A percentile compares a stretch with the other conserved stretches of the same genome.
These are phyloP conservation scores for Apiotrichum mycotoxinovorans DNA, from an alignment of 1,284 basidiomycete species.

Conservation along the genomic window DNA sequence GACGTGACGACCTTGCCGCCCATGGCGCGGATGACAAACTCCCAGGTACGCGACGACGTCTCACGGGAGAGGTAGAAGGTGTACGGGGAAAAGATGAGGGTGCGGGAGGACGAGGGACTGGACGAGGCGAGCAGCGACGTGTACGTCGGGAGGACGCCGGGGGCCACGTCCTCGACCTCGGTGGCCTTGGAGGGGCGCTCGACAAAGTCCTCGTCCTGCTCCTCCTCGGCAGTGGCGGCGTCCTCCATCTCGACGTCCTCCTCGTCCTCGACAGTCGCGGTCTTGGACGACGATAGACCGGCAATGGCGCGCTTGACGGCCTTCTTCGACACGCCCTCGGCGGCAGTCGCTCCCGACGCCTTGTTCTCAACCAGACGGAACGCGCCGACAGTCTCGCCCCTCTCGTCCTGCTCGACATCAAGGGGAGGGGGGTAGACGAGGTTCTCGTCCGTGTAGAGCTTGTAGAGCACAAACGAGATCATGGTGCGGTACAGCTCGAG, in stretches of 20 bases:
- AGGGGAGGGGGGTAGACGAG: constrained; percentile 92
- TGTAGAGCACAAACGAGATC: constrained; percentile 93
- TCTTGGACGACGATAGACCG: constrained; percentile 42
- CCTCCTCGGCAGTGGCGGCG: constrained; percentile 50
- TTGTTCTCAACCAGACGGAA: constrained; percentile 70
- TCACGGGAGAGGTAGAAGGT: constrained; percentile 95
- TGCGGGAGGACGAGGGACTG: constrained; percentile 54
- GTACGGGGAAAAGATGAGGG: constrained; percentile 74
- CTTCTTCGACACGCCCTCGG: constrained; percentile 41
- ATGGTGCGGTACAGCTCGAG: constrained; percentile 97
- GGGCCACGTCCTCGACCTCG: constrained; percentile 51
- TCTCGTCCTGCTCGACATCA: constrained; percentile 78
- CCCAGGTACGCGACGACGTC: constrained; percentile 86
- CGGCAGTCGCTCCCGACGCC: constrained; percentile 32
- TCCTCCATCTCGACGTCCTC: constrained; percentile 45
- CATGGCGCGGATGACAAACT: constrained; percentile 89
- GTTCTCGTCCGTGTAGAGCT: constrained; percentile 91
- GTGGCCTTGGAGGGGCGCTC: constrained; percentile 59
- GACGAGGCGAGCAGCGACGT: constrained; percentile 59
- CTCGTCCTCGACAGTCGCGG: constrained; percentile 29
- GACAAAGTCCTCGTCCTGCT: constrained; percentile 50
- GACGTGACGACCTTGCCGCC: constrained; percentile 81
- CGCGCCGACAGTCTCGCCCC: constrained; percentile 84
- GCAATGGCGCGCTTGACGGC: constrained; percentile 55
- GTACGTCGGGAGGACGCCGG: constrained; percentile 68